Conservation (phyloP, 257 asterid species). For the Ballota nigra region DNA sequence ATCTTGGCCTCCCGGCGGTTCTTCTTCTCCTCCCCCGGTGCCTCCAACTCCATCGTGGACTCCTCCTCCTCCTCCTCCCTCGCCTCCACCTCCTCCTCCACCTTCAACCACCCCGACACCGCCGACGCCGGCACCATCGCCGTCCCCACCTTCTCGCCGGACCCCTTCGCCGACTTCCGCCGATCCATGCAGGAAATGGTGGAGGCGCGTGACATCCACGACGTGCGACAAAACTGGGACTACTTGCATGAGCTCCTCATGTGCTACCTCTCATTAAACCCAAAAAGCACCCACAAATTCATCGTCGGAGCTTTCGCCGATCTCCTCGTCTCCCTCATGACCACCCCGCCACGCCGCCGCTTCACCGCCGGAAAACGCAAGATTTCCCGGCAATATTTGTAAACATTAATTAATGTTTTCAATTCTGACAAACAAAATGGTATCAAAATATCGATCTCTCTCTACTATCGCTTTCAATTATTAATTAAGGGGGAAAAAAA, state of each 20-base stretch:
- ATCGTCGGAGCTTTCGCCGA: slow-evolving; percentile 89
- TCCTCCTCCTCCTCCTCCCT: slow-evolving; percentile 46
- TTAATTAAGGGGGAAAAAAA: not conserved
- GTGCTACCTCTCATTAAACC: slow-evolving; percentile 78
- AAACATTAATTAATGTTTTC: not conserved
- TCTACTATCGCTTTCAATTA: slow-evolving; percentile 4
- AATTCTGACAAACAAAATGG: not conserved
- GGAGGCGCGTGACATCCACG: slow-evolving; percentile 69
- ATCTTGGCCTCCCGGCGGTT: slow-evolving; percentile 74
- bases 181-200: slow-evolving; percentile 98
- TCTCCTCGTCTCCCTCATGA: slow-evolving; percentile 69
- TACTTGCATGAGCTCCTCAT: slow-evolving; percentile 68
- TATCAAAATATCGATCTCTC: not conserved
- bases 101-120: slow-evolving; percentile 27
- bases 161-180: slow-evolving; percentile 84
- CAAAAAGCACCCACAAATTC: slow-evolving; percentile 77
- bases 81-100: slow-evolving; percentile 46
- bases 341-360: slow-evolving; percentile 34
- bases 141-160: slow-evolving; percentile 73
- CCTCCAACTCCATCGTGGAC: slow-evolving; percentile 86
- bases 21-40: slow-evolving; percentile 95
- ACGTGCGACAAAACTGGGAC: slow-evolving; percentile 61
- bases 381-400: slow-evolving; percentile 33
- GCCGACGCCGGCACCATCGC: slow-evolving; percentile 51
- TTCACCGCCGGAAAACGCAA: slow-evolving; percentile 27